A percentile compares a stretch with the other conserved stretches of the same genome.
Conservation (phyloP, 2,329 filamentous ascomycete genomes). For the Alternaria solani region DNA sequence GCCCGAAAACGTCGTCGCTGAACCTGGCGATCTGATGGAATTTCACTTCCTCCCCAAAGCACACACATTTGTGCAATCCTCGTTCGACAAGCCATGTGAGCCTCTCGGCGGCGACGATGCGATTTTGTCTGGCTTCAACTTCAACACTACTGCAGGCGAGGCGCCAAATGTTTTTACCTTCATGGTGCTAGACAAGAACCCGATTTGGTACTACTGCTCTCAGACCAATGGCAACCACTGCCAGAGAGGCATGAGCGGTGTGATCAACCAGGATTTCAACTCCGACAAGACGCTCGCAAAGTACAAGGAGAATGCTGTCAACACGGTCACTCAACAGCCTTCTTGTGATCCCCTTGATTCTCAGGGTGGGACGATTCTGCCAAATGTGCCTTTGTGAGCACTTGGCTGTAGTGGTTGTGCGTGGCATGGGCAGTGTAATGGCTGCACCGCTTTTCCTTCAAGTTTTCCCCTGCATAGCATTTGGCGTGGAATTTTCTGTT, state of each 20-base stretch:
- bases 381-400: constrained; percentile 36
- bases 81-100: constrained; percentile 73
- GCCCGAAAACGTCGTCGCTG: constrained; percentile 44
- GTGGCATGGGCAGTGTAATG: background rate
- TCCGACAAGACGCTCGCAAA: constrained; percentile 34
- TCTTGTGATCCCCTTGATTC: constrained; percentile 21
- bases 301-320: constrained; percentile 39
- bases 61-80: constrained; percentile 79
- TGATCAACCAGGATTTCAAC: constrained; percentile 65
- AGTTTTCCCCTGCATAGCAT: background rate
- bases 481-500: background rate
- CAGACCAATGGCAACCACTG: constrained; percentile 71
- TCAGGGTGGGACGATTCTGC: constrained; percentile 34
- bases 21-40: constrained; percentile 50
- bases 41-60: constrained; percentile 65
- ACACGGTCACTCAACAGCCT: constrained; percentile 34
- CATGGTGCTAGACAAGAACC: constrained; percentile 70
- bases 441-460: background rate
- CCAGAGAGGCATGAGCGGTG: constrained; percentile 75
- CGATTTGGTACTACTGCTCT: constrained; percentile 81
- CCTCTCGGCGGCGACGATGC: constrained; percentile 62
- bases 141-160: constrained; percentile 54
- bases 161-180: constrained; percentile 67
- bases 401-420: background rate
- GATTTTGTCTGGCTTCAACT: constrained; percentile 70